A percentile compares a stretch with the other conserved stretches of the same genome.
Conservation (phyloP, 495 filamentous ascomycete species). For the Aspergillus conjunctus region DNA sequence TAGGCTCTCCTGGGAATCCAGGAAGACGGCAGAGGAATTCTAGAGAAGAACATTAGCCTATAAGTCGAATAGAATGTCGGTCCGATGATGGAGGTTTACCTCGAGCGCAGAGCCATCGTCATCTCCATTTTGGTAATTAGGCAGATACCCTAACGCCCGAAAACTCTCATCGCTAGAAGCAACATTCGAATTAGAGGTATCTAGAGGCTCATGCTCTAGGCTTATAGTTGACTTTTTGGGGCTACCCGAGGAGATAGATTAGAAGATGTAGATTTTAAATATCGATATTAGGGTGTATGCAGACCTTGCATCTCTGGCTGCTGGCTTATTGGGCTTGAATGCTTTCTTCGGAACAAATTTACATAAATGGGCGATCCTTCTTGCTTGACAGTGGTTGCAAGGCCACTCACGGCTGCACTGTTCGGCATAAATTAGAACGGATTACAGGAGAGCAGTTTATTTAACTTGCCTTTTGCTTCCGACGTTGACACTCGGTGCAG, state of each 20-base stretch:
- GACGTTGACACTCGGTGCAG: slow-evolving; percentile 40
- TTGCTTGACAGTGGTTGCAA: slow-evolving; percentile 38
- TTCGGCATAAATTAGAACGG: slow-evolving; percentile 16
- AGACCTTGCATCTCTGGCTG: slow-evolving; percentile 6
- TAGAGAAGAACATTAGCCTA: neutral
- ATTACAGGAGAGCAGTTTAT: neutral
- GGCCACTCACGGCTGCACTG: slow-evolving; percentile 42
- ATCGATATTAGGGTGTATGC: slow-evolving; percentile 22
- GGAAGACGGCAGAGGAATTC: slow-evolving; percentile 1
- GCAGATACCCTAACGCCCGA: slow-evolving; percentile 32
- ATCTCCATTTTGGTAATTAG: slow-evolving; percentile 19
- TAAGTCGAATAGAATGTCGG: too few species aligned
- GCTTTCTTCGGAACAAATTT: slow-evolving; percentile 35
- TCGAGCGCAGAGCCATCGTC: slow-evolving; percentile 14
- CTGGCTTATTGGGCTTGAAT: slow-evolving; percentile 44
- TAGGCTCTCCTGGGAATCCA: neutral
- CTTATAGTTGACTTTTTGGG: neutral
- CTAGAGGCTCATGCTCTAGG: neutral
- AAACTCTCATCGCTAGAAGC: slow-evolving; percentile 24
- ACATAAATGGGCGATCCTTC: slow-evolving; percentile 36
- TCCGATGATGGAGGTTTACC: slow-evolving; percentile 19
- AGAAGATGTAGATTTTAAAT: slow-evolving; percentile 41
- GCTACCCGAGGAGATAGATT: neutral
- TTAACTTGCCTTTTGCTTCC: slow-evolving; percentile 40
- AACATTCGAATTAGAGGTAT: neutral